Conservation (phyloP, 2,329 filamentous ascomycete species). For the Ilyonectria sp. region DNA sequence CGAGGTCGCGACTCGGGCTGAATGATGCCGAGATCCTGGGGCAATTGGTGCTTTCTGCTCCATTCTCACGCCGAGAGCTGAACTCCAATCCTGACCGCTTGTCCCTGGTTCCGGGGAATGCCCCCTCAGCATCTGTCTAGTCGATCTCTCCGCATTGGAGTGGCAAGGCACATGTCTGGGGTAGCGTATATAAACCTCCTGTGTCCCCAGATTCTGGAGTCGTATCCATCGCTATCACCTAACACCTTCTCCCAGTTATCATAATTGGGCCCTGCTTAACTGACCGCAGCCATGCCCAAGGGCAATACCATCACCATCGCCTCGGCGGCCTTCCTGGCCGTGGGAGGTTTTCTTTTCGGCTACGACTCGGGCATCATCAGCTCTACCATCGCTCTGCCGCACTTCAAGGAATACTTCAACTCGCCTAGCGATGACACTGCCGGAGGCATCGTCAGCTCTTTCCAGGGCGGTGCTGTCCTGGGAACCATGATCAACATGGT, state of each 20-base stretch:
- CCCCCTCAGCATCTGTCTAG: too few relatives aligned
- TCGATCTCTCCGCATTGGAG: conserved; percentile 12
- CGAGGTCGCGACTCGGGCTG: conserved; percentile 19
- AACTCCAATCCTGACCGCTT: background rate
- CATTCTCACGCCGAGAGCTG: background rate
- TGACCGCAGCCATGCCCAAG: conserved; percentile 25
- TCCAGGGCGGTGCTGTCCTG: conserved; percentile 47
- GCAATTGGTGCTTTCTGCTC: background rate
- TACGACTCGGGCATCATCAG: conserved; percentile 65
- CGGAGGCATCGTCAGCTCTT: conserved; percentile 48
- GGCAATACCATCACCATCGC: conserved; percentile 35
- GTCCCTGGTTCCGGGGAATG: background rate
- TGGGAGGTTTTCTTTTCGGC: conserved; percentile 55
- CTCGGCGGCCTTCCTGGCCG: conserved; percentile 46
- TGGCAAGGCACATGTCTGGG: conserved; percentile 11
- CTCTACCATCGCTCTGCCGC: conserved; percentile 46
- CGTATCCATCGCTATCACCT: background rate
- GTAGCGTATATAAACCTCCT: conserved; percentile 23
- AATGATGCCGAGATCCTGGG: conserved; percentile 14
- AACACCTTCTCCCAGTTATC: background rate
- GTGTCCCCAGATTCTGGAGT: conserved; percentile 7
- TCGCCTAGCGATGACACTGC: conserved; percentile 50
- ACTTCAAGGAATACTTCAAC: conserved; percentile 59
- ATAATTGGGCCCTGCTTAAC: background rate
- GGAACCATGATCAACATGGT: conserved; percentile 50